phyloP scores from a whole-genome alignment of 2,329 filamentous ascomycete genomes.

The Fusarium fujikuroi region DNA sequence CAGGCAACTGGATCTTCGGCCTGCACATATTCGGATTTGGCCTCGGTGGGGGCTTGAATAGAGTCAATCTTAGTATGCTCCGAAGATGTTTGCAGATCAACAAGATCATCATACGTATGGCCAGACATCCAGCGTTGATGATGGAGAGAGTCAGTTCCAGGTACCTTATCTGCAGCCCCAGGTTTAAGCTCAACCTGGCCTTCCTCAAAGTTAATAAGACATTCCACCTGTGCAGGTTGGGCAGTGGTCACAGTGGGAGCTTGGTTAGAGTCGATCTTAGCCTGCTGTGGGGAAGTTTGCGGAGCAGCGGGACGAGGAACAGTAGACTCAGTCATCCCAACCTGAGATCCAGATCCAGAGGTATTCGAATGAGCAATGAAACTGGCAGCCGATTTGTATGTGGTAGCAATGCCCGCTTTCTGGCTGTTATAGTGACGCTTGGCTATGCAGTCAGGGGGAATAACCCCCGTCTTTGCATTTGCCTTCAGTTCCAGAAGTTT shows the following conservation, averaged over 20 bases:
- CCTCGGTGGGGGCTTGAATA: background rate
- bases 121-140: constrained; percentile 52
- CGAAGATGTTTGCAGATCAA: background rate
- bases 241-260: background rate
- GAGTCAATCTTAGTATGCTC: background rate
- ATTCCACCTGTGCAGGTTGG: background rate
- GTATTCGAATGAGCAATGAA: background rate
- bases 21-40: background rate
- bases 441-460: background rate
- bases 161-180: background rate
- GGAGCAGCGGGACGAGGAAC: background rate
- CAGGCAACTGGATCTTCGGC: background rate
- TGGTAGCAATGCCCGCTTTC: background rate
- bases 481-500: constrained; percentile 15
- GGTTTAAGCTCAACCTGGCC: constrained; percentile 22
- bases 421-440: background rate
- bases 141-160: constrained; percentile 62
- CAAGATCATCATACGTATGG: constrained; percentile 21
- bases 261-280: background rate
- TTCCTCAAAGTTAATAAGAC: background rate
- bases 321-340: background rate
- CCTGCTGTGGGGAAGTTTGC: background rate
- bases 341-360: background rate
- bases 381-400: background rate
- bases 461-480: background rate